These are phyloP conservation scores for Debaryomycetaceae sp. DNA, from an alignment of 1,139 yeast genomes.

Conservation along the genomic window DNA sequence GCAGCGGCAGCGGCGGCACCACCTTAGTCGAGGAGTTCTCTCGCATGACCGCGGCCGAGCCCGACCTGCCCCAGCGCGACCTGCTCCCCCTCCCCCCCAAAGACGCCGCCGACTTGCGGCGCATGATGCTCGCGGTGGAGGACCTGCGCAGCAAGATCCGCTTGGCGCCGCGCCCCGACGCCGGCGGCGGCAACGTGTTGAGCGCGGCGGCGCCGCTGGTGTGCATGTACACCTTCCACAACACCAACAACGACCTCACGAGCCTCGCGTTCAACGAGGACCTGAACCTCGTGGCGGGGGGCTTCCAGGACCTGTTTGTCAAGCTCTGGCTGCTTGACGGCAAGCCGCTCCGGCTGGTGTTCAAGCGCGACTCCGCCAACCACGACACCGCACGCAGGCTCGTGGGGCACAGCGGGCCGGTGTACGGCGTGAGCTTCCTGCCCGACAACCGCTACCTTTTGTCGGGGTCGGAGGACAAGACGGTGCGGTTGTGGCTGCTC, in stretches of 20 bases:
- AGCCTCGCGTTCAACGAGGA: conserved; percentile 84
- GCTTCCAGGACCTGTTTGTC: conserved; percentile 87
- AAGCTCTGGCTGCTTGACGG: conserved; percentile 94
- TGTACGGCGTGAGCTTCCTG: conserved; percentile 83
- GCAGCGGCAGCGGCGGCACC: conserved; percentile 37
- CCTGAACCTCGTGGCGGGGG: conserved; percentile 84
- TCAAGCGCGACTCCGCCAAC: conserved; percentile 57
- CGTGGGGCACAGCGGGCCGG: conserved; percentile 93
- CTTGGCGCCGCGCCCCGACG: conserved; percentile 32
- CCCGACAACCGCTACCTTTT: conserved; percentile 84
- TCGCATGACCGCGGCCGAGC: conserved; percentile 44
- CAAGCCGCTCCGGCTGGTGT: conserved; percentile 64
- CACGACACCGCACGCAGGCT: conserved; percentile 54
- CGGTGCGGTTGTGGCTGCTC: conserved; percentile 89
- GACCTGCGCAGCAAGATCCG: conserved; percentile 76
- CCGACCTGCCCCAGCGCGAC: conserved; percentile 73
- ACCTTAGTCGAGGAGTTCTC: conserved; percentile 46
- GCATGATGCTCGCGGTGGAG: conserved; percentile 72
- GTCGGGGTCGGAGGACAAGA: conserved; percentile 86
- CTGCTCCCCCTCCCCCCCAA: conserved; percentile 80
- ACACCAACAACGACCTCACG: conserved; percentile 84
- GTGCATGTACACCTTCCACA: conserved; percentile 97
- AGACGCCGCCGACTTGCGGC: conserved; percentile 72
- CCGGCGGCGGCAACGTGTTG: conserved; percentile 16
- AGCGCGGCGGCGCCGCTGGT: conserved; percentile 73